A percentile compares a stretch with the other conserved stretches of the same genome.
Conservation (phyloP, 2,329 filamentous ascomycete species). For the Aspergillus quadricinctus region DNA sequence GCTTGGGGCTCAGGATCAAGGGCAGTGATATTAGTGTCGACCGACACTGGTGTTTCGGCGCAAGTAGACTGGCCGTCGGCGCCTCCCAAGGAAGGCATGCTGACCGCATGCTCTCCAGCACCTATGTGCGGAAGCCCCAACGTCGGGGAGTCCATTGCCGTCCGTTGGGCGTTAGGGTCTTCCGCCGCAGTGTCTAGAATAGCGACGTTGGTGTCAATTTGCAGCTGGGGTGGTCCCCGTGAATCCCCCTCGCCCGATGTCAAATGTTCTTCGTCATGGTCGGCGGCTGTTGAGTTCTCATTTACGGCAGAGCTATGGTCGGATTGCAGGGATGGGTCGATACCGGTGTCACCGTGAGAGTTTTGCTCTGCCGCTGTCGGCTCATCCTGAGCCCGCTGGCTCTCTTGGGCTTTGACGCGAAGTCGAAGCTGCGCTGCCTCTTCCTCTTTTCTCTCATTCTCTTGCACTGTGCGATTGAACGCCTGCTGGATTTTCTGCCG, state of each 20-base stretch:
- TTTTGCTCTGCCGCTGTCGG: slow-evolving; percentile 19
- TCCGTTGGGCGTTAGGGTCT: slow-evolving; percentile 11
- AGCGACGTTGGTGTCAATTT: slow-evolving; percentile 22
- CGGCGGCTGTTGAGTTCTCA: slow-evolving; percentile 13
- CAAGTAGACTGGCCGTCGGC: slow-evolving; percentile 20
- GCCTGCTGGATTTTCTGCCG: slow-evolving; percentile 78
- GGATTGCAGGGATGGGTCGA: slow-evolving; percentile 2
- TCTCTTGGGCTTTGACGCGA: slow-evolving; percentile 38
- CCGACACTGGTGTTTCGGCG: slow-evolving; percentile 56
- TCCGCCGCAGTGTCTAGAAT: slow-evolving; percentile 5
- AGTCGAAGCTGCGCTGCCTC: slow-evolving; percentile 50
- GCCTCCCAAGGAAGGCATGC: background rate
- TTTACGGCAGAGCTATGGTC: slow-evolving; percentile 23
- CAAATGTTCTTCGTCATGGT: slow-evolving; percentile 11
- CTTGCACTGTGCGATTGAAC: slow-evolving; percentile 77
- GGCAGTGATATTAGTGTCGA: slow-evolving; percentile 55
- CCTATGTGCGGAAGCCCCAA: slow-evolving; percentile 29
- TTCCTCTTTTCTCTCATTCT: slow-evolving; percentile 57
- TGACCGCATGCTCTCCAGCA: slow-evolving; percentile 5
- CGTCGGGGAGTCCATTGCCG: slow-evolving; percentile 42
- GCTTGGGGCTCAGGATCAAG: slow-evolving; percentile 71
- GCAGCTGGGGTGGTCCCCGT: slow-evolving; percentile 20
- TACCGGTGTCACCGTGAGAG: slow-evolving; percentile 7
- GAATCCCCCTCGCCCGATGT: slow-evolving; percentile 1
- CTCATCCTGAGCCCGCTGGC: slow-evolving; percentile 45